Base-by-base conservation (phyloP, 495 filamentous ascomycete genomes). In the Neohortaea acidophila region DNA sequence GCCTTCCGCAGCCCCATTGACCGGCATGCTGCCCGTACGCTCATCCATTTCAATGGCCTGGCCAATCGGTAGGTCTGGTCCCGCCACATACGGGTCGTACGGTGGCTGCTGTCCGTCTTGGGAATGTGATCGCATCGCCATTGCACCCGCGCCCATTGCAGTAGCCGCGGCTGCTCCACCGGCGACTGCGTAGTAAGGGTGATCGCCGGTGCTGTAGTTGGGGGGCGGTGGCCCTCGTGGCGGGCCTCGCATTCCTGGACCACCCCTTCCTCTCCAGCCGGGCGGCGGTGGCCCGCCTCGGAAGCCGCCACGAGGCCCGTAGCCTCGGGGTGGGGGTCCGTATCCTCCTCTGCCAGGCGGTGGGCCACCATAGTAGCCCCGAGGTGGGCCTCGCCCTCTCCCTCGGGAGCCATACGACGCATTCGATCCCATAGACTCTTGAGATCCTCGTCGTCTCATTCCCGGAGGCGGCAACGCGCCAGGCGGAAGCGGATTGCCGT, bases 21-120 rank as follows among this genome's bases (percentile, higher is more conserved):
- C n/a, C n/a, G n/a, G n/a, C n/a, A n/a, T n/a, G n/a, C 60, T 69
- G n/a, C 68, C 68, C 1, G 65, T 66, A 45, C 66, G 49, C 46
- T 80, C 64, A 62, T 83, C 77, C 83, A 92, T 87, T 54, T 87
- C 84, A 33, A 85, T 69, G 0, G 82, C 81, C 49, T 83, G 79
- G n/a, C 78, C 79, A 15, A 78, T 64, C 12, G 59, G 53, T 11
- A 36, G 17, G 9, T 18, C 22, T 29, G 32, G 19, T 6, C 40
- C 46, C 20, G 37, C 41, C 9, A 40, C 42, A 23, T 37, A 49
- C 24, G 29, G 30, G 25, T 49, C 42, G 1, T 34, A 25, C 12
- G 39, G 40, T 3, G 27, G 35, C 23, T 31, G 28, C 9, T n/a
- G n/a, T 32, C 35, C 45, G 39, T 41, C 2, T 9, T 41, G 9